These are phyloP conservation scores for Zalaria obscura DNA, from an alignment of 2,329 filamentous ascomycete genomes.

Conservation along the genomic window DNA sequence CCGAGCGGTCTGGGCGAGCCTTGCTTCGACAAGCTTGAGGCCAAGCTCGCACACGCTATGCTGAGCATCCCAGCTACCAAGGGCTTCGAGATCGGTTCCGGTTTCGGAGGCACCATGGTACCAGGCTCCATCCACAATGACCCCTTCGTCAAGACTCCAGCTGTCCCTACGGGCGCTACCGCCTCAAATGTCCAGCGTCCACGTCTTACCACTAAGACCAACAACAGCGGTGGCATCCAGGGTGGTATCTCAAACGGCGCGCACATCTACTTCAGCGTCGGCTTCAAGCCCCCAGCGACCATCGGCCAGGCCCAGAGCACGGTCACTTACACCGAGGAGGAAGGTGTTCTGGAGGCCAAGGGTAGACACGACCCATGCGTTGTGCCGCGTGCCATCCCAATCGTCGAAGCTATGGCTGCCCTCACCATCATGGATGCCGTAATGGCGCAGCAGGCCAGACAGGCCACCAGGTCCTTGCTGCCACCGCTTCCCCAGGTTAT, in stretches of 20 bases:
- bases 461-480: conserved; percentile 31
- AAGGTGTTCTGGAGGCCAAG: conserved; percentile 77
- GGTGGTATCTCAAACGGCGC: conserved; percentile 91
- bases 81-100: conserved; percentile 89
- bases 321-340: conserved; percentile 59
- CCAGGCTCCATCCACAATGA: conserved; percentile 89
- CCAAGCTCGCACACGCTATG: conserved; percentile 83
- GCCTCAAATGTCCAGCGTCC: conserved; percentile 17
- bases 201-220: conserved; percentile 71
- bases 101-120: conserved; percentile 75
- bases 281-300: conserved; percentile 89
- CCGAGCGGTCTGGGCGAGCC: conserved; percentile 85
- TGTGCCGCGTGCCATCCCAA: conserved; percentile 70
- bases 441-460: conserved; percentile 61
- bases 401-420: conserved; percentile 84
- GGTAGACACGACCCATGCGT: conserved; percentile 91
- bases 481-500: conserved; percentile 26
- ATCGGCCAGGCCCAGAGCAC: conserved; percentile 83
- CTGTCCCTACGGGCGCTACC: conserved; percentile 29
- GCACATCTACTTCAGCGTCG: conserved; percentile 85
- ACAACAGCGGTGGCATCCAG: conserved; percentile 90
- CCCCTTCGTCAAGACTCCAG: conserved; percentile 53
- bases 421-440: conserved; percentile 78
- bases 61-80: conserved; percentile 89
- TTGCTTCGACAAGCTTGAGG: conserved; percentile 91